Evolutionary conservation across 148 eudicot genomes (phyloP).

Genomic region (Polygonum maritimum): DNA sequence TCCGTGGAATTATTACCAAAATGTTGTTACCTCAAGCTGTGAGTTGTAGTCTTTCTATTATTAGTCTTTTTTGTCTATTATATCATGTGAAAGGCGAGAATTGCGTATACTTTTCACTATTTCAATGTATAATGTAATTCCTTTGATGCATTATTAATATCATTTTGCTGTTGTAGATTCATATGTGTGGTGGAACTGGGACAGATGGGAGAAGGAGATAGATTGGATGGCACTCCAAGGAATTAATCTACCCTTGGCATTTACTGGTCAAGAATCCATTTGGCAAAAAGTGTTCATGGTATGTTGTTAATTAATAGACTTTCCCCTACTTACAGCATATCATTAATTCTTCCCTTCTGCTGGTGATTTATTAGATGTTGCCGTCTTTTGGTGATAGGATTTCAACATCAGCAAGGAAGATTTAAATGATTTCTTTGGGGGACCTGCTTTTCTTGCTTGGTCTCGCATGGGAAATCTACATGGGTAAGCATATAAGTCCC

Average conservation of each 20-base stretch:
- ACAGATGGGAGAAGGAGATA: constrained; percentile 97
- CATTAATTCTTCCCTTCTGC: neutral
- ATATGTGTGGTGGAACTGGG: constrained; percentile 99
- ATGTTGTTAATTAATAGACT: constrained; percentile 13
- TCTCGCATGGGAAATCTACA: constrained; percentile 99
- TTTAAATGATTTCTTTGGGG: constrained; percentile 81
- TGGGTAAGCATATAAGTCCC: constrained; percentile 33
- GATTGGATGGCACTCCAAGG: constrained; percentile 99
- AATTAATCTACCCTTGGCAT: constrained; percentile 87
- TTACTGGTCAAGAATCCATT: constrained; percentile 95
- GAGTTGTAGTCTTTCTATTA: constrained; percentile 20
- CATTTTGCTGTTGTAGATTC: constrained; percentile 54
- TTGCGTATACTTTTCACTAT: neutral
- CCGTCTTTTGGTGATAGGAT: constrained; percentile 36
- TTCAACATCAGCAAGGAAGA: constrained; percentile 57
- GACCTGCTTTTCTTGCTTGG: constrained; percentile 99
- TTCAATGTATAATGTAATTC: neutral
- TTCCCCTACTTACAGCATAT: neutral
- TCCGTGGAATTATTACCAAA: constrained; percentile 95
- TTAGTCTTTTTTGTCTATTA: neutral
- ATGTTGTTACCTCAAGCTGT: constrained; percentile 98
- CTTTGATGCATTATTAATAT: neutral
- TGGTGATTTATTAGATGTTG: neutral
- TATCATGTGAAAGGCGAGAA: neutral
- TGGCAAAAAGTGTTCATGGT: constrained; percentile 96